phyloP scores from a whole-genome alignment of 2,329 filamentous ascomycete species.

The Bipolaris bicolor region DNA sequence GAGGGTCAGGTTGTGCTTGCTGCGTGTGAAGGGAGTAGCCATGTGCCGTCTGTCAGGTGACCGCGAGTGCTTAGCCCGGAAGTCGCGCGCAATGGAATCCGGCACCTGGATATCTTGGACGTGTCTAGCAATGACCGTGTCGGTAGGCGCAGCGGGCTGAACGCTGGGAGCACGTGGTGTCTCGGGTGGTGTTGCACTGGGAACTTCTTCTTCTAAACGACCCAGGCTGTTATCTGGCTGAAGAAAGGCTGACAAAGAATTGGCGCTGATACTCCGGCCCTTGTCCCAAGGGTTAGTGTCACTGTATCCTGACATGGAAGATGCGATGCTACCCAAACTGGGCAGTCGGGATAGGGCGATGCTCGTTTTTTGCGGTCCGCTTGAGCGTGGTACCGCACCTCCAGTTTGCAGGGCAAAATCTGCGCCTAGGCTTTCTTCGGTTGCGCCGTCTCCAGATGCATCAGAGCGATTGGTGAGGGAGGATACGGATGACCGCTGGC shows the following conservation, averaged over 20 bases:
- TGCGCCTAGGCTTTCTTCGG: conserved; percentile 74
- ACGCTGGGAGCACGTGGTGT: conserved; percentile 70
- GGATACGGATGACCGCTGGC: conserved; percentile 64
- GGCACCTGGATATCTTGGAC: conserved; percentile 90
- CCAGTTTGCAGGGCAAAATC: conserved; percentile 86
- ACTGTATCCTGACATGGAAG: conserved; percentile 66
- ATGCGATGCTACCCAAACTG: conserved; percentile 89
- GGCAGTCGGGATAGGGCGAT: conserved; percentile 73
- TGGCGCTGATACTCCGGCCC: conserved; percentile 50
- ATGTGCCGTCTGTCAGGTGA: conserved; percentile 63
- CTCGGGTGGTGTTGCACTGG: conserved; percentile 58
- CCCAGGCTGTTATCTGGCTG: conserved; percentile 58
- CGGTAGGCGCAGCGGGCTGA: conserved; percentile 69
- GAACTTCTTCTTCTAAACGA: conserved; percentile 65
- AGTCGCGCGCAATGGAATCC: conserved; percentile 84
- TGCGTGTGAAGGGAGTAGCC: conserved; percentile 47
- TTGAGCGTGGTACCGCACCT: conserved; percentile 66
- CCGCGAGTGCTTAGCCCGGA: conserved; percentile 74
- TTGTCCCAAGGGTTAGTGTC: conserved; percentile 52
- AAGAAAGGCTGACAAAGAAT: conserved; percentile 40
- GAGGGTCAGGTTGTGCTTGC: conserved; percentile 69
- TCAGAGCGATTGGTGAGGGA: conserved; percentile 62
- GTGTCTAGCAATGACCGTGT: conserved; percentile 86
- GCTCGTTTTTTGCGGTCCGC: conserved; percentile 53
- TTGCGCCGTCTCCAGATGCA: conserved; percentile 66